These are phyloP conservation scores for Diaporthe humulicola DNA, from an alignment of 2,329 filamentous ascomycete genomes.

Conservation along the genomic window DNA sequence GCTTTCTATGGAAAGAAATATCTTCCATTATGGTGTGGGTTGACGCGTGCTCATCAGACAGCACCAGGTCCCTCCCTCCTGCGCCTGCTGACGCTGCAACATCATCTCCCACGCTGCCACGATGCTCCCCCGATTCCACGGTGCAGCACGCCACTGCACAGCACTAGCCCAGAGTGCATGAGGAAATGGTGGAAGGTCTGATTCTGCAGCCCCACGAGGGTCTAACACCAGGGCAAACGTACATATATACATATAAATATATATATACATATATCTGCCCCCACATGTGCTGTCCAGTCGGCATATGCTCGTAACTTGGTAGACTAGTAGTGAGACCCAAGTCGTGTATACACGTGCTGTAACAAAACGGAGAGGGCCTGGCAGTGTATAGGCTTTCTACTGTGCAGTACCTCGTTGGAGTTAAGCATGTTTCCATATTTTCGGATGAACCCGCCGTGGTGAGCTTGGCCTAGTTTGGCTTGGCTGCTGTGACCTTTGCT, in stretches of 20 bases:
- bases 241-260: too few relatives aligned
- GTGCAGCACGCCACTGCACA: background rate
- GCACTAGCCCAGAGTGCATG: background rate
- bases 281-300: background rate
- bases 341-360: background rate
- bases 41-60: slow-evolving; percentile 4
- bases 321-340: background rate
- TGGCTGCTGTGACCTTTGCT: background rate
- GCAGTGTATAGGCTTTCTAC: background rate
- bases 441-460: slow-evolving; percentile 20
- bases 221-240: background rate
- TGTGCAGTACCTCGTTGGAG: background rate
- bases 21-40: background rate
- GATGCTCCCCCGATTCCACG: background rate
- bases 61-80: slow-evolving; percentile 10
- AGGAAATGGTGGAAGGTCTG: background rate
- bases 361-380: background rate
- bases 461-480: slow-evolving; percentile 24
- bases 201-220: background rate
- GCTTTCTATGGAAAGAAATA: background rate
- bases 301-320: background rate
- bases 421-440: slow-evolving; percentile 19
- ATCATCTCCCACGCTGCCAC: slow-evolving; percentile 7
- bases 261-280: background rate
- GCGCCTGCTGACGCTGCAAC: slow-evolving; percentile 17